phyloP scores from a whole-genome alignment of 768 basidiomycete genomes.

The Boletellus sp. region DNA sequence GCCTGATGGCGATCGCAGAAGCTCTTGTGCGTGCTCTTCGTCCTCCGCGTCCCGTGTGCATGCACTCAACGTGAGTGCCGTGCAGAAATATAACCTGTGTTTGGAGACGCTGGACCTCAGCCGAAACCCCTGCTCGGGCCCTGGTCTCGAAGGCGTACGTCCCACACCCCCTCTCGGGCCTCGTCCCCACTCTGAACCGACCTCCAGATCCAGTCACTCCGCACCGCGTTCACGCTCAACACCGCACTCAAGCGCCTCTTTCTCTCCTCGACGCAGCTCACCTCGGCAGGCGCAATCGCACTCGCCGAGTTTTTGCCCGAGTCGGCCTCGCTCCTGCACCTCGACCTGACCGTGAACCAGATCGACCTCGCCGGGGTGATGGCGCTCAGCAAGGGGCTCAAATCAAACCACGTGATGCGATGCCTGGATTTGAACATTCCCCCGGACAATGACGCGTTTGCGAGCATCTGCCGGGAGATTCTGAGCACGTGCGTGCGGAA shows the following conservation, averaged over 20 bases:
- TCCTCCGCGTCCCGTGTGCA: neutral
- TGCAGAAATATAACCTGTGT: conserved; percentile 88
- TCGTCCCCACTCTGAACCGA: neutral
- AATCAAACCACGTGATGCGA: conserved; percentile 79
- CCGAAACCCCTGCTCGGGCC: conserved; percentile 91
- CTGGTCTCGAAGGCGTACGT: conserved; percentile 84
- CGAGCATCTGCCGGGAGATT: conserved; percentile 85
- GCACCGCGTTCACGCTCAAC: conserved; percentile 91
- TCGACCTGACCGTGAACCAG: conserved; percentile 82
- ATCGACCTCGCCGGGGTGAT: conserved; percentile 90
- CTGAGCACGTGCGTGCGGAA: conserved; percentile 88
- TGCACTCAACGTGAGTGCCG: neutral
- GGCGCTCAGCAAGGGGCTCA: conserved; percentile 84
- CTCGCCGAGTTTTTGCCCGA: conserved; percentile 97
- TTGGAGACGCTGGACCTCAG: conserved; percentile 93
- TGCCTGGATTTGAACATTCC: conserved; percentile 94
- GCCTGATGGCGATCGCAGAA: conserved; percentile 80
- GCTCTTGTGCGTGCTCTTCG: conserved; percentile 59
- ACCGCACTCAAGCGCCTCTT: conserved; percentile 89
- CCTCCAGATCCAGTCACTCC: conserved; percentile 72
- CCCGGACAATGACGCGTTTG: conserved; percentile 76
- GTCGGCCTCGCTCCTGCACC: conserved; percentile 78
- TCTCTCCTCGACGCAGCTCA: conserved; percentile 77
- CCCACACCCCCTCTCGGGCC: neutral
- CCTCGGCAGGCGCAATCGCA: conserved; percentile 84